Conservation (phyloP, 208 protist genomes). For the Crithidia sp. region DNA sequence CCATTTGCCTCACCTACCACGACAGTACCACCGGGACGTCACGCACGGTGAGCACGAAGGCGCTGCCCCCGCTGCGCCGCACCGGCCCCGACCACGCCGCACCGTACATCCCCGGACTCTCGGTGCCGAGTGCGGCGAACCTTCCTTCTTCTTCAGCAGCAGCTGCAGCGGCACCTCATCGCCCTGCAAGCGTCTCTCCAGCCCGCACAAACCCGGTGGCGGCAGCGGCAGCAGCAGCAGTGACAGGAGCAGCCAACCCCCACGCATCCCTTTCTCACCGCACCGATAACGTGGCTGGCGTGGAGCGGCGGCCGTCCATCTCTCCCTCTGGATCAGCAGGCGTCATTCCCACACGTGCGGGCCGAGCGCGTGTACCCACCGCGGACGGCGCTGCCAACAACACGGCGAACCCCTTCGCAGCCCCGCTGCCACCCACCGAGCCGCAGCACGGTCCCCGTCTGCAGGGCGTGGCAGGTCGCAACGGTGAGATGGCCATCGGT, state of each 20-base stretch:
- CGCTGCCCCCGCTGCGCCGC: constrained; percentile 46
- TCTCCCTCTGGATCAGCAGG: not conserved
- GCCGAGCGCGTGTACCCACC: too few relatives aligned
- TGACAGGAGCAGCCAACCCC: too few relatives aligned
- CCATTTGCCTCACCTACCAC: constrained; percentile 72
- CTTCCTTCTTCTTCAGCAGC: not conserved
- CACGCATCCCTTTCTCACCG: too few relatives aligned
- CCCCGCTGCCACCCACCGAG: constrained; percentile 55
- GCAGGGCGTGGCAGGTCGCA: constrained; percentile 55
- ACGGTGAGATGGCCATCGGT: constrained; percentile 77
- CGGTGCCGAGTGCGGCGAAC: not conserved
- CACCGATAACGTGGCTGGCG: not conserved
- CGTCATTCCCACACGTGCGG: not conserved
- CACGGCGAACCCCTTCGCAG: constrained; percentile 30
- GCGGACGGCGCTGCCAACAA: not conserved
- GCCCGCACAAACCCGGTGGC: too few relatives aligned
- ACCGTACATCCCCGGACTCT: constrained; percentile 12
- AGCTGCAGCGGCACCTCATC: not conserved
- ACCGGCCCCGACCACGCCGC: constrained; percentile 6
- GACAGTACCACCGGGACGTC: constrained; percentile 47
- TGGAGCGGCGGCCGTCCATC: not conserved
- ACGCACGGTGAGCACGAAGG: constrained; percentile 57
- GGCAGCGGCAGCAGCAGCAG: too few relatives aligned
- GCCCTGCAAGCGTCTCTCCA: too few relatives aligned
- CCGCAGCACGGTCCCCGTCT: constrained; percentile 53